Conservation (phyloP, 2,329 filamentous ascomycete genomes). For the Ophiostoma australiae region DNA sequence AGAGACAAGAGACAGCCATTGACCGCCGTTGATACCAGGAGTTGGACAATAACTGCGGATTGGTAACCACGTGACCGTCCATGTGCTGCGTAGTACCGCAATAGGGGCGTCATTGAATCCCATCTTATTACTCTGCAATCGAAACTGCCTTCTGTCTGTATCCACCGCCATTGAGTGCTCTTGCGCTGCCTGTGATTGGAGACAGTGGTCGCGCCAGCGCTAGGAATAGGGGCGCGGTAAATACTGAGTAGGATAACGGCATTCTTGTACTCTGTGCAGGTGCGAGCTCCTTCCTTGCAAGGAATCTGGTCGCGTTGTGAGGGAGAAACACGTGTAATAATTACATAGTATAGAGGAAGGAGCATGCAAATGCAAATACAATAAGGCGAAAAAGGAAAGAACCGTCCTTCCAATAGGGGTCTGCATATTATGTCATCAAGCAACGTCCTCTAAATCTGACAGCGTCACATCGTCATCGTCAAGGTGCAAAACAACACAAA, state of each 20-base stretch:
- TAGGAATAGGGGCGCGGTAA: conserved; percentile 9
- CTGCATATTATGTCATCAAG: background rate
- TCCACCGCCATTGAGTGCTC: background rate
- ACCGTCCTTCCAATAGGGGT: background rate
- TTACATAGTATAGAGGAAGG: background rate
- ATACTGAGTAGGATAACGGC: background rate
- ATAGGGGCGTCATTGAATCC: background rate
- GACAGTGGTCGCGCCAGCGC: background rate
- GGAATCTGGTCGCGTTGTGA: background rate
- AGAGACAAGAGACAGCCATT: background rate
- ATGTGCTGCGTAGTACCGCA: background rate
- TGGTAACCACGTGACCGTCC: background rate
- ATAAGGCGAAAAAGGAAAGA: background rate
- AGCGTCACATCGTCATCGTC: conserved; percentile 5
- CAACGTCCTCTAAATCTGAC: background rate
- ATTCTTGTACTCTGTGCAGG: background rate
- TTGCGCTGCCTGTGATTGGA: background rate
- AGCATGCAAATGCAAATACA: background rate
- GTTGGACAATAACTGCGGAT: too few species aligned
- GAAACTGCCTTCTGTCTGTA: background rate
- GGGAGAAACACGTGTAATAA: conserved; percentile 1
- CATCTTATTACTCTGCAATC: background rate
- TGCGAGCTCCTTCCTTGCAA: background rate
- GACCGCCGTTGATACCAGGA: background rate
- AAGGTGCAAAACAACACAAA: background rate